Conservation (phyloP, 768 basidiomycete genomes). For the Tulasnella calospora region DNA sequence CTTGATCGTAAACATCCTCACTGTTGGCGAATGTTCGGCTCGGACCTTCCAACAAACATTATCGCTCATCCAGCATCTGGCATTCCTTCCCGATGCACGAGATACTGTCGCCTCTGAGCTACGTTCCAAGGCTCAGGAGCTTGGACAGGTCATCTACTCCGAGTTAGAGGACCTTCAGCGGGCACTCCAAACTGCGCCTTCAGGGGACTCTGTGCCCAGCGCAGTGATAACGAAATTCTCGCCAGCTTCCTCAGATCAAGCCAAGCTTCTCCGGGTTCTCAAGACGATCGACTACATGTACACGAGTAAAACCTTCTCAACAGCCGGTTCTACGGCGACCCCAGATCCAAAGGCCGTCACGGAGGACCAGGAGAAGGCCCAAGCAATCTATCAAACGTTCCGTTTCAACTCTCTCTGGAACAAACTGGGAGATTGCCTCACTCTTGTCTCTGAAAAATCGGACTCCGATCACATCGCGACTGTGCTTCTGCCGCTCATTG, state of each 20-base stretch:
- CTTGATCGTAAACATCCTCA: slow-evolving; percentile 92
- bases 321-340: slow-evolving; percentile 38
- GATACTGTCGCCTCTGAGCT: slow-evolving; percentile 88
- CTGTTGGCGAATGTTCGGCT: slow-evolving; percentile 94
- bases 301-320: slow-evolving; percentile 51
- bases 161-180: slow-evolving; percentile 74
- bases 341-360: neutral
- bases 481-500: slow-evolving; percentile 88
- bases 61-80: slow-evolving; percentile 86
- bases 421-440: slow-evolving; percentile 82
- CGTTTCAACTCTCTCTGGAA: slow-evolving; percentile 84
- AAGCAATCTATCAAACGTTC: slow-evolving; percentile 87
- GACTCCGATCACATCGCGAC: slow-evolving; percentile 86
- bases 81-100: slow-evolving; percentile 79
- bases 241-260: slow-evolving; percentile 87
- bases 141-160: slow-evolving; percentile 64
- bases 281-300: slow-evolving; percentile 99
- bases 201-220: slow-evolving; percentile 50
- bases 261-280: slow-evolving; percentile 89
- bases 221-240: slow-evolving; percentile 75
- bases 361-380: slow-evolving; percentile 63
- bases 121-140: slow-evolving; percentile 77
- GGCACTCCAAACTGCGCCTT: slow-evolving; percentile 52
- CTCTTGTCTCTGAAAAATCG: slow-evolving; percentile 70
- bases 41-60: slow-evolving; percentile 94